Conservation (phyloP, 1,139 yeast genomes). For the Scheffersomyces illinoinensis region DNA sequence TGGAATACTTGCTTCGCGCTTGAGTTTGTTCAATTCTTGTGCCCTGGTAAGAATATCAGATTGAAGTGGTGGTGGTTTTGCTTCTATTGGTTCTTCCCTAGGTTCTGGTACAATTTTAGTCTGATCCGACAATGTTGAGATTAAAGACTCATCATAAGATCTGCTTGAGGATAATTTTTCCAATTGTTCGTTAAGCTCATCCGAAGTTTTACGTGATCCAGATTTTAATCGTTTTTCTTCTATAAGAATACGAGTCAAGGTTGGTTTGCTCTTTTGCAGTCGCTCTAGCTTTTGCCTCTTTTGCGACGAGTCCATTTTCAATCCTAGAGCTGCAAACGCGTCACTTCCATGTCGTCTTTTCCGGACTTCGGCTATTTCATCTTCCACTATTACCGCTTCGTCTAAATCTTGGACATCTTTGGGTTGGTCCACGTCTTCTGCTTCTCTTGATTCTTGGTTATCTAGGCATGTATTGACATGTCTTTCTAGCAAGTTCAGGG, state of each 20-base stretch:
- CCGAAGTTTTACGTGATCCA: constrained; percentile 6
- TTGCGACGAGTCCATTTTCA: constrained; percentile 26
- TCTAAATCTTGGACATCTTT: constrained; percentile 2
- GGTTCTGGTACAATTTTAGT: background rate
- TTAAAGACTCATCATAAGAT: background rate
- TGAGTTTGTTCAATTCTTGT: constrained; percentile 28
- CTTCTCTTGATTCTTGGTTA: constrained; percentile 13
- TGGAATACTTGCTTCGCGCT: constrained; percentile 59
- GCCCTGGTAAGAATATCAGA: constrained; percentile 2
- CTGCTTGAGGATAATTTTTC: background rate
- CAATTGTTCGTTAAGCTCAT: background rate
- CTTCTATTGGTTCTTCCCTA: background rate
- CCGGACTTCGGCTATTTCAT: constrained; percentile 1
- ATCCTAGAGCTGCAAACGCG: constrained; percentile 32
- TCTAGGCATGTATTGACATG: constrained; percentile 45
- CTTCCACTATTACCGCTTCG: constrained; percentile 4
- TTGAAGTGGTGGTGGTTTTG: background rate
- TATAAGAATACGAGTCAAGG: constrained; percentile 32
- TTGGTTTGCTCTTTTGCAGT: constrained; percentile 23
- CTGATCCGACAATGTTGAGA: background rate
- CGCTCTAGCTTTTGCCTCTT: constrained; percentile 17
- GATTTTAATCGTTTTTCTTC: constrained; percentile 30
- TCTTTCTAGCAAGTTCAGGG: constrained; percentile 29
- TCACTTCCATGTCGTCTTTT: constrained; percentile 6
- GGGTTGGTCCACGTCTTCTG: background rate